These are phyloP conservation scores for Grammothele lineata DNA, from an alignment of 768 basidiomycete genomes.

Conservation along the genomic window DNA sequence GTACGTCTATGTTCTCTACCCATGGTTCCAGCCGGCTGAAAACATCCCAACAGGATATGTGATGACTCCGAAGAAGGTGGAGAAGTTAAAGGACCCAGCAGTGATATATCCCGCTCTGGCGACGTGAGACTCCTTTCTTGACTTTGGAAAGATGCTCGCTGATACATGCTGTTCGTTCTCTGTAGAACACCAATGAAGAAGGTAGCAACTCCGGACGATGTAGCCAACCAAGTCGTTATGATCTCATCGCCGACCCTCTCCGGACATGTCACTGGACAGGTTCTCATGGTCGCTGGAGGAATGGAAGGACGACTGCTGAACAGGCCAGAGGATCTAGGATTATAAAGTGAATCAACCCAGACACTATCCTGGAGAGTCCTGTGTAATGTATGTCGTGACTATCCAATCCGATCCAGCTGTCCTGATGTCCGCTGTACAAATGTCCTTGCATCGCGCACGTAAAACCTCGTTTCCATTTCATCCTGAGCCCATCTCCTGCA, in stretches of 20 bases:
- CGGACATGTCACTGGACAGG: slow-evolving; percentile 70
- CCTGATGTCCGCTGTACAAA: no score
- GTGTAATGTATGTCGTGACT: no score
- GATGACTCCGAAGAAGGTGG: slow-evolving; percentile 57
- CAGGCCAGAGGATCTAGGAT: slow-evolving; percentile 30
- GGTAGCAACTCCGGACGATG: slow-evolving; percentile 54
- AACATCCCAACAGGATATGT: slow-evolving; percentile 34
- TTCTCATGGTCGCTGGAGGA: slow-evolving; percentile 69
- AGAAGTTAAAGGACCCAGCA: slow-evolving; percentile 49
- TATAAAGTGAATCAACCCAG: slow-evolving; percentile 4
- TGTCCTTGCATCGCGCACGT: no score
- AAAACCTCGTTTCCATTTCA: no score
- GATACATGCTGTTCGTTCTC: neutral
- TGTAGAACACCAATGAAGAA: slow-evolving; percentile 69
- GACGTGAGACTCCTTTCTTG: slow-evolving; percentile 51
- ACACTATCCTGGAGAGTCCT: no score
- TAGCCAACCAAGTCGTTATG: slow-evolving; percentile 61
- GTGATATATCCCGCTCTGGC: slow-evolving; percentile 58
- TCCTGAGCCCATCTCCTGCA: no score
- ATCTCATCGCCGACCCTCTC: slow-evolving; percentile 58
- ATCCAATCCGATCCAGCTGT: no score
- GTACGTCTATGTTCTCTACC: no score
- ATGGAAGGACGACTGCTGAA: slow-evolving; percentile 70
- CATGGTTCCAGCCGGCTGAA: no score
- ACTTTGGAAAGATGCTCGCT: no score